Percentiles rank a stretch among this genome's conserved stretches.
Conservation (phyloP, 2,329 filamentous ascomycete species). For the Talaromyces islandicus region DNA sequence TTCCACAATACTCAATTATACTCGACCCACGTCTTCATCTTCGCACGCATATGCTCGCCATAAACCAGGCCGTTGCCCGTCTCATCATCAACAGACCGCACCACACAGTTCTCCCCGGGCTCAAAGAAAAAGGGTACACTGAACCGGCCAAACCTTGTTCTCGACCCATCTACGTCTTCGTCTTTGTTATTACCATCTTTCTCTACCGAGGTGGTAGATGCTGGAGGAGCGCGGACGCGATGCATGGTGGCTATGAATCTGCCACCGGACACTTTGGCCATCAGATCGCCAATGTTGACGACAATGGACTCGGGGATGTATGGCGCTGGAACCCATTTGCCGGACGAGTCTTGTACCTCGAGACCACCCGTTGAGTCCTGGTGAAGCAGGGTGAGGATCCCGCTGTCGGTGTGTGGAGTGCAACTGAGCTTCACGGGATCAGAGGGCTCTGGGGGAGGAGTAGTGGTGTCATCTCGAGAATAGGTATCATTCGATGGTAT, state of each 20-base stretch:
- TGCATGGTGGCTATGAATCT: constrained; percentile 42
- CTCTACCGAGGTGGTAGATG: not conserved
- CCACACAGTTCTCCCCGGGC: constrained; percentile 37
- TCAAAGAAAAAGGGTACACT: constrained; percentile 47
- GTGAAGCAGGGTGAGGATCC: constrained; percentile 44
- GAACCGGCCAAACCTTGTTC: constrained; percentile 25
- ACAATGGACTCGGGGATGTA: constrained; percentile 38
- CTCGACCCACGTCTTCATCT: constrained; percentile 42
- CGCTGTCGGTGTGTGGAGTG: constrained; percentile 37
- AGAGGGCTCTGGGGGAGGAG: constrained; percentile 5
- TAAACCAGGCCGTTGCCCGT: constrained; percentile 26
- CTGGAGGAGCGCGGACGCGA: constrained; percentile 30
- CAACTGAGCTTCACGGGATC: constrained; percentile 19
- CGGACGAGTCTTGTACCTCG: constrained; percentile 40
- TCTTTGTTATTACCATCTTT: not conserved
- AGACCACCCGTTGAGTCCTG: constrained; percentile 44
- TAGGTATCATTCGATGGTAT: not conserved
- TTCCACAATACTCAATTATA: constrained; percentile 12
- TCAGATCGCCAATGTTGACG: constrained; percentile 42
- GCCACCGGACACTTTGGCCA: constrained; percentile 37
- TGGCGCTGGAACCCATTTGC: constrained; percentile 37
- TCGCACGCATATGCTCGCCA: constrained; percentile 37
- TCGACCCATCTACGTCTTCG: not conserved
- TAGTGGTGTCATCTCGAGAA: not conserved
- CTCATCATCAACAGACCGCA: constrained; percentile 31